Percentiles rank a stretch among this genome's conserved stretches.
phyloP scores from a whole-genome alignment of 2,329 filamentous ascomycete species.

The Xylariaceae sp. region DNA sequence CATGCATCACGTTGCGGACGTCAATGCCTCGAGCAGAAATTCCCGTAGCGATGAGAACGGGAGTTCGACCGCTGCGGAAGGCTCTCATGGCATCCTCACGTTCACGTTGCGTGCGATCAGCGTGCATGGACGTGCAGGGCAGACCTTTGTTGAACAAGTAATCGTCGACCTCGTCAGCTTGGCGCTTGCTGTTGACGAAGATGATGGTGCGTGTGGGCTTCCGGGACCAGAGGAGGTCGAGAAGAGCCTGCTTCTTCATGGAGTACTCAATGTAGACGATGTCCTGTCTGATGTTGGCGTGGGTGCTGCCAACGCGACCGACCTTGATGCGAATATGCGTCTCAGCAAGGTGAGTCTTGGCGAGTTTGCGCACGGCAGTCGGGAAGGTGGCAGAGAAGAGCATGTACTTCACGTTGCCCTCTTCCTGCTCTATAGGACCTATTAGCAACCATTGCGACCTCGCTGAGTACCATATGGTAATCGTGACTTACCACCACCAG shows the following conservation, averaged over 20 bases:
- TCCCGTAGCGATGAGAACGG: constrained; percentile 82
- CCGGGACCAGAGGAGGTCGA: constrained; percentile 67
- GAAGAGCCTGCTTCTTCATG: constrained; percentile 66
- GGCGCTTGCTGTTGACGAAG: constrained; percentile 79
- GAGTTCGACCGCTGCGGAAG: constrained; percentile 70
- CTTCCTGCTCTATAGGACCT: constrained; percentile 61
- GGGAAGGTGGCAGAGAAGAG: constrained; percentile 97
- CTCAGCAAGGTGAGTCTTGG: constrained; percentile 68
- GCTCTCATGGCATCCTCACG: constrained; percentile 86
- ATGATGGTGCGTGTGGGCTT: constrained; percentile 77
- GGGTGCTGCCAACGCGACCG: constrained; percentile 79
- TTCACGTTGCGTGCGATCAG: constrained; percentile 82
- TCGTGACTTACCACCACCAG: constrained; percentile 66
- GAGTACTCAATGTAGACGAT: constrained; percentile 63
- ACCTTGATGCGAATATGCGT: constrained; percentile 79
- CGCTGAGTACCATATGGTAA: not conserved
- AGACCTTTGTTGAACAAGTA: constrained; percentile 75
- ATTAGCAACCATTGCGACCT: constrained; percentile 21
- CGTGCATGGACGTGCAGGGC: constrained; percentile 84
- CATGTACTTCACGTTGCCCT: constrained; percentile 64
- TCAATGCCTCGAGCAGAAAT: constrained; percentile 87
- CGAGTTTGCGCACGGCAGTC: constrained; percentile 70
- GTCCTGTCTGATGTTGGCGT: constrained; percentile 77
- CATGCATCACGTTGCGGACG: constrained; percentile 79
- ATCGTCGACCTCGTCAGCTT: constrained; percentile 82